phyloP scores from a whole-genome alignment of 140 eudicot genomes.

The Cichorium intybus region DNA sequence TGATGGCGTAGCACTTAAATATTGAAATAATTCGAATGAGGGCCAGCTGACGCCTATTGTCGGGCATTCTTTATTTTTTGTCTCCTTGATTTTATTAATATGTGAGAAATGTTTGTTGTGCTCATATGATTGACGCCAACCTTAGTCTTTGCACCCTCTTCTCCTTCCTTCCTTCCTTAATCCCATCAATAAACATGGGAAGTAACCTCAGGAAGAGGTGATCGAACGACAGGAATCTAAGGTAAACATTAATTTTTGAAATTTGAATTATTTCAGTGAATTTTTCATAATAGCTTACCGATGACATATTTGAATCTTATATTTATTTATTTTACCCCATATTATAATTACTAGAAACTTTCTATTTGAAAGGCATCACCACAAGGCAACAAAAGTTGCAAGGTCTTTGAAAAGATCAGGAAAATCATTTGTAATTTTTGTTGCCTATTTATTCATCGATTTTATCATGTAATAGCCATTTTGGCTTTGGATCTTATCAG shows the following conservation, averaged over 20 bases:
- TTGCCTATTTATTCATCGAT: not conserved
- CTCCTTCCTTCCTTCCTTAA: conserved; percentile 3
- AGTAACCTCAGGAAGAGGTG: conserved; percentile 45
- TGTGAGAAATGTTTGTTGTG: conserved; percentile 28
- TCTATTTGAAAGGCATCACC: no score
- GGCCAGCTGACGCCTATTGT: conserved; percentile 21
- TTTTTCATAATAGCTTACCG: not conserved
- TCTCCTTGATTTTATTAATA: conserved; percentile 19
- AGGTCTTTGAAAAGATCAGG: not conserved
- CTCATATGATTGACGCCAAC: conserved; percentile 29
- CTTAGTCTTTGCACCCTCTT: conserved; percentile 6
- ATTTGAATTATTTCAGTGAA: not conserved
- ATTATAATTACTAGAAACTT: not conserved
- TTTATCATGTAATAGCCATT: not conserved
- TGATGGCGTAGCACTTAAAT: not conserved
- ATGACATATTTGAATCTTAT: not conserved
- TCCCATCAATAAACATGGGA: conserved; percentile 38
- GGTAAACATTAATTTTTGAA: conserved; percentile 22
- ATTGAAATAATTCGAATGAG: not conserved
- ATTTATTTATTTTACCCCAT: not conserved
- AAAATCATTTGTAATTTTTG: not conserved
- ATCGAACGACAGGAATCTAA: conserved; percentile 38
- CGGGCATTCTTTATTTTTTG: conserved; percentile 15
- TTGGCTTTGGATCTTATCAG: conserved; percentile 21
- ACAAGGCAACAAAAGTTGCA: no score